Evolutionary conservation across 768 basidiomycete genomes (phyloP), one percentile per base, ranked within the genome.

Genomic region (Amanita rubescens): DNA sequence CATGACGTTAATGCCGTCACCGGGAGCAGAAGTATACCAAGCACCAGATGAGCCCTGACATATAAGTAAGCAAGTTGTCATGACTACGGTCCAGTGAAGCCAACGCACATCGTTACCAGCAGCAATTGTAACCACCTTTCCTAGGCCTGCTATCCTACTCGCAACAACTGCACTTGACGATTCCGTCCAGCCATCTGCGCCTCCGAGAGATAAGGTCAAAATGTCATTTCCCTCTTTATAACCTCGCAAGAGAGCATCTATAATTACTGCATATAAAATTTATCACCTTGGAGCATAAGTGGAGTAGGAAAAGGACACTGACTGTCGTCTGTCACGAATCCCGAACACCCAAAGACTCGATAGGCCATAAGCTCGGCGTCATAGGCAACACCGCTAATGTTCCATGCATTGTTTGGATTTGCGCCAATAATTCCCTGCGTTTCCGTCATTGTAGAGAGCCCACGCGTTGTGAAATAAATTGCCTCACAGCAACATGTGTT

Each of bases 331-430:
- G 69, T 72, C 54, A 78, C 72, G 9, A 55, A 63, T 0, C 80
- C 81, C 2, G 49, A 57, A 62, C 87, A 88, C 2, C 81, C 80
- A 60, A 85, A 86, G 8, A 87, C 70, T 48, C 82, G 65, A 68
- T 82, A 83, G 4, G 75, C 62, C 3, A 69, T 75, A 34, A 86
- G 65, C 2, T 75, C 75, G 0, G 84, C 80, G 1, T 75, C 72
- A 54, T 76, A 84, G 2, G 87, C 85, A 37, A 85, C 85, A 51
- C 87, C 87, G 45, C 78, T 80, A 60, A 87, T 79, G 65, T 81
- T 81, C 71, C 79, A 84, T 33, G 64, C 61, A 60, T 86, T 87
- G 43, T 69, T 75, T 1, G 79, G 77, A 55, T 81, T 68, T 15
- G 81, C 80, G 12, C 79, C 84, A 51, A 85, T 75, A 60, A 85